Base-by-base conservation (phyloP, 2,329 filamentous ascomycete species). In the Penicillium sp. region DNA sequence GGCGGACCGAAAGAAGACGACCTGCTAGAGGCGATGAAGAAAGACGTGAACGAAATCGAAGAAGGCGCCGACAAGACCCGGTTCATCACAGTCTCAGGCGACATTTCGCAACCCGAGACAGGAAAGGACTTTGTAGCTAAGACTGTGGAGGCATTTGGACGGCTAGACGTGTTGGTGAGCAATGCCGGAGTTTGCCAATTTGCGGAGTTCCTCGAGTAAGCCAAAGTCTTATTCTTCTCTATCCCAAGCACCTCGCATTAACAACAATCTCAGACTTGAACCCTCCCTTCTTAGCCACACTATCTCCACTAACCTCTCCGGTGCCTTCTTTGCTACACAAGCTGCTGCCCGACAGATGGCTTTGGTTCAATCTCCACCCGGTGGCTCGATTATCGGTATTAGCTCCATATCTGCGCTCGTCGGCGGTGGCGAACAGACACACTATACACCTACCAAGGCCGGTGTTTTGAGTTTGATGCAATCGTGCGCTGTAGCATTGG, bases 121-220 rank as follows among this genome's bases (percentile, higher is more conserved):
- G 89, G 89, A 8, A 77, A 80, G 42, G 76, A 81, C 26, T 81
- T 96, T 23, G 86, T 96, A 6, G 75, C 78, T 12, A 79, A 81
- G 60, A 86, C 88, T 0, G 87, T 92, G 1, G 72, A 81, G 55
- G 63, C 60, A 1, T 77, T 76, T 42, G 75, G 76, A 0, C 79
- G 85, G 4, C 75, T 92, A 31, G 88, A 91, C 73, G 79, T 96
- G 6, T 93, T 93, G 73, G 89, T 96, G 26, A 90, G 86, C 72
- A 96, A 96, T 76, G 92, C 92, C 4, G 92, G 92, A 6, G 83
- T 96, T 56, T 96, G 91, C 79, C 83, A 89, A 60, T 97, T 97
- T 74, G 87, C 88, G 55, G 89, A 95, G 62, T 95, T 97, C 69
- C 76, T 97, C 23, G 85, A 88, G 82, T 86, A 65, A 61, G 78